These are phyloP conservation scores for Agrocybe pediades DNA, from an alignment of 768 basidiomycete genomes.

Conservation along the genomic window DNA sequence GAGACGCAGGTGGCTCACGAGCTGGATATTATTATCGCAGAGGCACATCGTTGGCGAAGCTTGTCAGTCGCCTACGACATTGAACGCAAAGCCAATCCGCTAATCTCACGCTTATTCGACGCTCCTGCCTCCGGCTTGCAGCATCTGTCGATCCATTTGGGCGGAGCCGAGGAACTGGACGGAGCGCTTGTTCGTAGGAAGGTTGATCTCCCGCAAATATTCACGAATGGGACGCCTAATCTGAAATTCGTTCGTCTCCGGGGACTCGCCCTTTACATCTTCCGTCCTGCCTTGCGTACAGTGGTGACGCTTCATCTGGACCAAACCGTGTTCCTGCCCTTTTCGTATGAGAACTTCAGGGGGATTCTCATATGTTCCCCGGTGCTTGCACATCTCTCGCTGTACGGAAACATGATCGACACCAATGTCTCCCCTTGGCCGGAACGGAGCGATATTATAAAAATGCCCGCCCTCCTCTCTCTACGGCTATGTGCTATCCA, in stretches of 20 bases:
- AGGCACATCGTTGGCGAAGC: slow-evolving; percentile 37
- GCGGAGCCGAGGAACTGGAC: slow-evolving; percentile 26
- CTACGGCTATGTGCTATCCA: slow-evolving; percentile 42
- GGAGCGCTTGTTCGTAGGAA: slow-evolving; percentile 12
- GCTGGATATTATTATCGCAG: slow-evolving; percentile 30
- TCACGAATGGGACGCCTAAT: slow-evolving; percentile 28
- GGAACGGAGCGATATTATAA: slow-evolving; percentile 20
- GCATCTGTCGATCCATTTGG: slow-evolving; percentile 38
- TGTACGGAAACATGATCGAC: slow-evolving; percentile 44
- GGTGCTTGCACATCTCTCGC: slow-evolving; percentile 39
- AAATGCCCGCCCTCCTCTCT: slow-evolving; percentile 37
- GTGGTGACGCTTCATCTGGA: slow-evolving; percentile 48
- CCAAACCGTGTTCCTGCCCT: slow-evolving; percentile 35
- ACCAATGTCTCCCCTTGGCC: slow-evolving; percentile 25
- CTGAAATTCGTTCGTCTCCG: slow-evolving; percentile 44
- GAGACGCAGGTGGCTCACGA: slow-evolving; percentile 18
- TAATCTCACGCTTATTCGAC: slow-evolving; percentile 31
- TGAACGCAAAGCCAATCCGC: slow-evolving; percentile 25
- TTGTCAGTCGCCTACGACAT: slow-evolving; percentile 29
- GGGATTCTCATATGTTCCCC: slow-evolving; percentile 35
- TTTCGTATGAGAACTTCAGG: slow-evolving; percentile 35
- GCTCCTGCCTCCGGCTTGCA: slow-evolving; percentile 33
- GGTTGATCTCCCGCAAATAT: slow-evolving; percentile 25
- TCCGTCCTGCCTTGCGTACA: slow-evolving; percentile 34
- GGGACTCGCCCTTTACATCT: slow-evolving; percentile 42